Evolutionary conservation across 495 filamentous ascomycete genomes (phyloP).

Genomic region (Sporormia fimetaria): DNA sequence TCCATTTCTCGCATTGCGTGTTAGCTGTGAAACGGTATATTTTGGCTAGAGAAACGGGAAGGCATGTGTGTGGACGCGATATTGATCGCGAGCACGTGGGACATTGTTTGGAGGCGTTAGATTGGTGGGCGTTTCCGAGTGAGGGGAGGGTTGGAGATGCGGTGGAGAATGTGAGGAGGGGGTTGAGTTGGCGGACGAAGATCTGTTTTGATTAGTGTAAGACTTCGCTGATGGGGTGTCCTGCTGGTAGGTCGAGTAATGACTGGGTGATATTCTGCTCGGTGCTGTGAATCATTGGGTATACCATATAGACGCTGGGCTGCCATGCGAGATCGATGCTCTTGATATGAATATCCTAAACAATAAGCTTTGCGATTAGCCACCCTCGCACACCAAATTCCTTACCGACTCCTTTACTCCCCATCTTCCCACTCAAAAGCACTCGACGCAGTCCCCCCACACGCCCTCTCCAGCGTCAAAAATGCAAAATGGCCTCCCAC

Average conservation of each 20-base stretch:
- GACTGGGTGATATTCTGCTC: too few relatives aligned
- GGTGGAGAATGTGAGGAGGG: neutral
- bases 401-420: neutral
- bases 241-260: too few relatives aligned
- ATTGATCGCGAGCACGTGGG: conserved; percentile 14
- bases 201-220: conserved; percentile 7
- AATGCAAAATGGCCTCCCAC: conserved; percentile 35
- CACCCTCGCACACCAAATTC: too few relatives aligned
- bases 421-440: conserved; percentile 5
- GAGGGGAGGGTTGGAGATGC: neutral
- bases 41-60: conserved; percentile 18
- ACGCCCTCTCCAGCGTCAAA: conserved; percentile 34
- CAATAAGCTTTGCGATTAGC: too few relatives aligned
- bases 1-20: conserved; percentile 24
- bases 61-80: conserved; percentile 20
- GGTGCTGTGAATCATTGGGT: too few relatives aligned
- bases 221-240: too few relatives aligned
- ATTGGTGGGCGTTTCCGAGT: conserved; percentile 17
- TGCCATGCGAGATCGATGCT: too few relatives aligned
- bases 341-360: too few relatives aligned
- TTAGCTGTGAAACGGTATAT: conserved; percentile 17
- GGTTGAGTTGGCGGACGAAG: conserved; percentile 6
- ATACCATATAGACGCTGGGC: too few relatives aligned
- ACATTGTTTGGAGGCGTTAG: conserved; percentile 19
- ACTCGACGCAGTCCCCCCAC: conserved; percentile 22